Conservation (phyloP, 805 yeast genomes). For the Yarrowia sp. region DNA sequence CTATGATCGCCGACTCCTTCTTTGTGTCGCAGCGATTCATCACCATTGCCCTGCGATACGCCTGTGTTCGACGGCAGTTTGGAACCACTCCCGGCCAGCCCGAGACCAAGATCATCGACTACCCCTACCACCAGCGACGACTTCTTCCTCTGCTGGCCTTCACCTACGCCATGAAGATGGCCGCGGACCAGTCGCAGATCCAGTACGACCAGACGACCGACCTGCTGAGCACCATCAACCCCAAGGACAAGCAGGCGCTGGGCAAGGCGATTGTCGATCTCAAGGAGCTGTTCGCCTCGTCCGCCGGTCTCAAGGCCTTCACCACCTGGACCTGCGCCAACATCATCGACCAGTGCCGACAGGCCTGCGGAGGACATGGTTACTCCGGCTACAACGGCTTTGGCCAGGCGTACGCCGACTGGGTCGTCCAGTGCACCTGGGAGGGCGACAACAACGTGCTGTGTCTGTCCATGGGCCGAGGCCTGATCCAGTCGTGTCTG, state of each 20-base stretch:
- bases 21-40: slow-evolving; percentile 74
- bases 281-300: slow-evolving; percentile 76
- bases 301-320: slow-evolving; percentile 86
- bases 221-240: slow-evolving; percentile 45
- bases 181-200: slow-evolving; percentile 58
- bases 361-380: slow-evolving; percentile 95
- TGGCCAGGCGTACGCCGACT: slow-evolving; percentile 83
- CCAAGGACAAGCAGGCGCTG: slow-evolving; percentile 46
- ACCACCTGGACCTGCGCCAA: slow-evolving; percentile 82
- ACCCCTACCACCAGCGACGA: slow-evolving; percentile 86
- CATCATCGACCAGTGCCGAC: slow-evolving; percentile 85
- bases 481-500: slow-evolving; percentile 55
- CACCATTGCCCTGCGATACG: slow-evolving; percentile 85
- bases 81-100: slow-evolving; percentile 47
- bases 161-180: slow-evolving; percentile 72
- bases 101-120: slow-evolving; percentile 77
- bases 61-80: slow-evolving; percentile 87
- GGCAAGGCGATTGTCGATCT: slow-evolving; percentile 53
- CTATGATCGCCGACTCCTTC: slow-evolving; percentile 84
- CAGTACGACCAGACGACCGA: slow-evolving; percentile 52
- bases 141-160: slow-evolving; percentile 81
- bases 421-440: slow-evolving; percentile 98
- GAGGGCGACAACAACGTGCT: slow-evolving; percentile 93
- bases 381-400: slow-evolving; percentile 88
- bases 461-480: slow-evolving; percentile 80